Conservation (phyloP, 495 filamentous ascomycete species). For the Acidomyces sp. region DNA sequence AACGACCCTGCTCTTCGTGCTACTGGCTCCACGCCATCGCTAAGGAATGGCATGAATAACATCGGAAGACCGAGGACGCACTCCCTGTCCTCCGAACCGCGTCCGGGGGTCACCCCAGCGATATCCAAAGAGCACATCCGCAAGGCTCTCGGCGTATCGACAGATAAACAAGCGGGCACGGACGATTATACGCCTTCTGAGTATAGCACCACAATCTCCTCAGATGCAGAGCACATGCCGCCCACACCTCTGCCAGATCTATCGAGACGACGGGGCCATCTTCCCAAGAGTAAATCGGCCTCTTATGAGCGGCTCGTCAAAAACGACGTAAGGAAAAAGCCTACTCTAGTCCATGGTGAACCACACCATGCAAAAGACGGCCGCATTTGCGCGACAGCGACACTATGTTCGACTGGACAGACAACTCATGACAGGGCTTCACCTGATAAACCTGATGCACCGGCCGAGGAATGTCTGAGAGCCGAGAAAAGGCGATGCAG, state of each 20-base stretch:
- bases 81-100: slow-evolving; percentile 9
- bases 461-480: no score
- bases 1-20: slow-evolving; percentile 10
- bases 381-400: no score
- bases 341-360: no score
- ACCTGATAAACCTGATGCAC: no score
- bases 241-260: background rate
- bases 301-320: slow-evolving; percentile 1
- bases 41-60: background rate
- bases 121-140: slow-evolving; percentile 7
- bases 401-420: no score
- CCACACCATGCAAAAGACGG: background rate
- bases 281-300: background rate
- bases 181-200: slow-evolving; percentile 14
- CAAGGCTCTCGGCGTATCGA: slow-evolving; percentile 3
- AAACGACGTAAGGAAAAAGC: background rate
- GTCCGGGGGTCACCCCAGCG: slow-evolving; percentile 6
- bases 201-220: slow-evolving; percentile 16
- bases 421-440: no score
- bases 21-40: slow-evolving; percentile 11
- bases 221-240: slow-evolving; percentile 1
- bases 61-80: background rate
- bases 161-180: background rate
- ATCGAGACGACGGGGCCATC: background rate
- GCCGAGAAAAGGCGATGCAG: no score